These are phyloP conservation scores for Diaporthe vaccinii DNA, from an alignment of 2,329 filamentous ascomycete species.

Conservation along the genomic window DNA sequence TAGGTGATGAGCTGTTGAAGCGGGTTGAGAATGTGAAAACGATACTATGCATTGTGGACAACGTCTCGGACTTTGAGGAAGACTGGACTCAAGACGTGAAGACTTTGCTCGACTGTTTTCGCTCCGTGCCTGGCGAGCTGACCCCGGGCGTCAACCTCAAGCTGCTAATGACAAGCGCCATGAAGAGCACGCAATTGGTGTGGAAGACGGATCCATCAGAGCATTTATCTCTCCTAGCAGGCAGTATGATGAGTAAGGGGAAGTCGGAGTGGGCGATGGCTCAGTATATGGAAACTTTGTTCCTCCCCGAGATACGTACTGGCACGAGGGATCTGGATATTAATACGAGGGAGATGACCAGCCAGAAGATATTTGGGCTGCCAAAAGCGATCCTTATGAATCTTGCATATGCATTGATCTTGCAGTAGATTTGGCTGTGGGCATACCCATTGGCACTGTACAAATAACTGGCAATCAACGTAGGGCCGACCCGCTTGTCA, in stretches of 20 bases:
- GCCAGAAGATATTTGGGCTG: neutral
- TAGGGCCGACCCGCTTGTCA: no score
- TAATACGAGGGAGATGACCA: neutral
- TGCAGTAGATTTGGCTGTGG: no score
- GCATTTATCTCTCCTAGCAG: neutral
- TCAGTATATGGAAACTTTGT: neutral
- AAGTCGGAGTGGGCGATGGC: slow-evolving; percentile 5
- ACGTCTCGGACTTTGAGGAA: slow-evolving; percentile 23
- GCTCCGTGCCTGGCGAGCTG: neutral
- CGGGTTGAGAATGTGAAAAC: neutral
- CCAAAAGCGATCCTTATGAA: no score
- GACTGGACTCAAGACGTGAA: neutral
- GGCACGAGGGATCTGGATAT: neutral
- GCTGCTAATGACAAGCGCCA: slow-evolving; percentile 11
- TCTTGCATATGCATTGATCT: no score
- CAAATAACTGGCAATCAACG: no score
- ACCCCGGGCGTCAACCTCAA: neutral
- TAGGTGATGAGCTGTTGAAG: neutral
- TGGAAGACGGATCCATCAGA: neutral
- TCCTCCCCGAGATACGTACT: neutral
- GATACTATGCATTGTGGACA: slow-evolving; percentile 21
- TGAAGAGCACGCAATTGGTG: slow-evolving; percentile 5
- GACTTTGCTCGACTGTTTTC: neutral
- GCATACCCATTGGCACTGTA: no score
- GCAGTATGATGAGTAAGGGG: neutral